Conservation (phyloP, 2,329 filamentous ascomycete species). For the Aurifilum marmelostoma region DNA sequence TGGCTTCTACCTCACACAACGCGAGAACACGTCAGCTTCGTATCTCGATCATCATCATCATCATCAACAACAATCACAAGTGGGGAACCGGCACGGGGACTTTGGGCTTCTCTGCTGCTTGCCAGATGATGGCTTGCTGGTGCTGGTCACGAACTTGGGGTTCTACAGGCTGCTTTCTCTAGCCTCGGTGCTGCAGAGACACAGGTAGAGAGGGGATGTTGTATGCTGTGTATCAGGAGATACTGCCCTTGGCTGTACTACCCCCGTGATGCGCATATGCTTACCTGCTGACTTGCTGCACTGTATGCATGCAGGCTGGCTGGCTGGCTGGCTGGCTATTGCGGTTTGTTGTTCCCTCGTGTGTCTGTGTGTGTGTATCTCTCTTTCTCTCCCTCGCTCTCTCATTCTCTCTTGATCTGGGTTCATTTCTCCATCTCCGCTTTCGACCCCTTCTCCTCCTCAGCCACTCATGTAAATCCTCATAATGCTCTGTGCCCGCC, state of each 20-base stretch:
- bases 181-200: too few relatives aligned
- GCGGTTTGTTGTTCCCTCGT: neutral
- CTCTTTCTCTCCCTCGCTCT: neutral
- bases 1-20: neutral
- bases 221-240: too few relatives aligned
- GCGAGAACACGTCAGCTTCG: slow-evolving; percentile 1
- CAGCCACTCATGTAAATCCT: slow-evolving; percentile 9
- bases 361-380: neutral
- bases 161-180: too few relatives aligned
- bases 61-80: too few relatives aligned
- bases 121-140: neutral
- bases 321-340: neutral
- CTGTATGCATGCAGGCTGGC: neutral
- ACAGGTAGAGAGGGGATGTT: too few relatives aligned
- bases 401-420: neutral
- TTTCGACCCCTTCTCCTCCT: neutral
- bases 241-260: neutral
- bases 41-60: neutral
- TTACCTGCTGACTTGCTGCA: neutral
- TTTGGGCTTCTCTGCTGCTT: neutral
- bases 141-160: neutral
- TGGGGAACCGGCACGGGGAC: neutral
- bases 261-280: neutral
- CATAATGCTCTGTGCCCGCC: neutral
- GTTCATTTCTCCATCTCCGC: too few relatives aligned